Evolutionary conservation across 805 yeast species (phyloP).

Genomic region (Candida golubevii): DNA sequence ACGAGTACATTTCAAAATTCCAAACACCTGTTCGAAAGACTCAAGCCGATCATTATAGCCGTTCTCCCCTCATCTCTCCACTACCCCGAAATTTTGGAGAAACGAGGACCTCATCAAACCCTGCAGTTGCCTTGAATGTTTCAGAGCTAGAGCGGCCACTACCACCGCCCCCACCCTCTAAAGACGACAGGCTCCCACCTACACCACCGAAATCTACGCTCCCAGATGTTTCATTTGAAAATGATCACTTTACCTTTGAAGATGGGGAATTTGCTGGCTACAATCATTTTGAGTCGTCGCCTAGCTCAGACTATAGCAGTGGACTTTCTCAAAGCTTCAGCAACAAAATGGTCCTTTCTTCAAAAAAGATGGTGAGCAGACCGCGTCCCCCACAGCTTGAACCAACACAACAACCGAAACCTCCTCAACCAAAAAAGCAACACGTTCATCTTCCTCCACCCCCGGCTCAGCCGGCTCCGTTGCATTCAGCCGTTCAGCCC

Average conservation of each 20-base stretch:
- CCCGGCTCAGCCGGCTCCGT: no score
- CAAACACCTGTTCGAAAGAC: constrained; percentile 13
- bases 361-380: constrained; percentile 3
- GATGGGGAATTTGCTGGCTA: constrained; percentile 1
- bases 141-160: neutral
- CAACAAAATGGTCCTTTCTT: constrained; percentile 1
- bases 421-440: neutral
- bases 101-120: neutral
- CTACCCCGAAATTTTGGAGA: neutral
- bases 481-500: no score
- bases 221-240: constrained; percentile 8
- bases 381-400: constrained; percentile 18
- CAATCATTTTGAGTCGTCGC: neutral
- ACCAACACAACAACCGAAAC: neutral
- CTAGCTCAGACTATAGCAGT: constrained; percentile 1
- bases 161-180: constrained; percentile 19
- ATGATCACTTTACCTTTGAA: constrained; percentile 8
- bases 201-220: constrained; percentile 15
- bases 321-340: constrained; percentile 5
- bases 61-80: constrained; percentile 11
- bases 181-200: constrained; percentile 18
- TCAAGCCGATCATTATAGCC: constrained; percentile 1
- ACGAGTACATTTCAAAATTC: constrained; percentile 29
- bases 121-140: neutral
- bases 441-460: neutral